Evolutionary conservation across 352 stramenopile species (phyloP), one percentile per base, ranked within the genome.

Genomic region (Blastocystis sp.): DNA sequence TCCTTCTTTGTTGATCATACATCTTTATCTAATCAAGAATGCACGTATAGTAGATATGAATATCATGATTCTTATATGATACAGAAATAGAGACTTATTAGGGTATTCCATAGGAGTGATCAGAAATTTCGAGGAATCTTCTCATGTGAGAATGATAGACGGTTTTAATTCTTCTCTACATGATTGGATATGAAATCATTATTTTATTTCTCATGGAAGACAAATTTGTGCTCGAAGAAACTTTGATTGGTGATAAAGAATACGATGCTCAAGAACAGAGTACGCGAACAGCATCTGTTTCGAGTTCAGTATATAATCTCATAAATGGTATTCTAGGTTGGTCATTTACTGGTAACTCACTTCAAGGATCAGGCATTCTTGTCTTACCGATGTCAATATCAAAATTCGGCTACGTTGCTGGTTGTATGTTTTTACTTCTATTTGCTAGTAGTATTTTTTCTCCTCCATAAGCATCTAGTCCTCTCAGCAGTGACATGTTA

Each of bases 261-360:
- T 0, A 39, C 24, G 61, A 16, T 73, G 9, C 61, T 0, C 16
- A 73, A 39, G 61, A 43, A 43, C 24, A 43, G 46, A 43, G 16
- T 0, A 73, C 39, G 21, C 24, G 61, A 39, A 73, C 61, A 5
- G 61, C 61, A 5, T 42, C 32, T 39, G 29, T 73, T 16, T 51
- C 32, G 6, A 51, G 32, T 24, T 73, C 61, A 46, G 9, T 73
- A 61, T 80, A 75, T 69, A 80, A 80, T 43, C 32, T 80, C 9
- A 80, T 80, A 37, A 80, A 80, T 80, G 56, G 69, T 78, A 80
- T 80, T 78, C 42, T 80, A 75, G 69, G 69, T 80, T 27, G 21
- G 54, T 14, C 35, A 7, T 52, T 80, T 16, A 0, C 19, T 39
- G n/a, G 12, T 42, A 11, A 24, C 73, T 46, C 27, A 80, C 42